Conservation (phyloP, 768 basidiomycete genomes). For the Naganishia onofrii region DNA sequence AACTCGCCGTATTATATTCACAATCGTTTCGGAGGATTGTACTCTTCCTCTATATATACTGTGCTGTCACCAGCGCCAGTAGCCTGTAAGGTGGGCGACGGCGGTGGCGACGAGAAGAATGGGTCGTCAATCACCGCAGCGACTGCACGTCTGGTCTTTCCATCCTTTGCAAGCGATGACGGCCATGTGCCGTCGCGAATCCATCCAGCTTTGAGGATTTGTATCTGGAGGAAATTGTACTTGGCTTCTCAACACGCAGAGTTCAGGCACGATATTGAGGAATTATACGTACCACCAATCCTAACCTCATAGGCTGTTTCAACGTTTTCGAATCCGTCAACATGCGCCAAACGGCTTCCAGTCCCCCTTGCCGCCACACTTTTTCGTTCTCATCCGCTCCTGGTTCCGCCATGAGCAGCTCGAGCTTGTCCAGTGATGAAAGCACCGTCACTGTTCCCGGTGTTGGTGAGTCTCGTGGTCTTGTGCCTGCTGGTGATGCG, state of each 20-base stretch:
- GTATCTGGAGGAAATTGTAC: no score
- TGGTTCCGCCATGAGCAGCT: conserved; percentile 30
- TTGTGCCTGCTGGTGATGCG: background rate
- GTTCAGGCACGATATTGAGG: background rate
- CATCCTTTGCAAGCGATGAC: conserved; percentile 19
- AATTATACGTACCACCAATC: conserved; percentile 33
- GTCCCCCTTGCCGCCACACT: conserved; percentile 35
- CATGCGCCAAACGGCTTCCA: conserved; percentile 33
- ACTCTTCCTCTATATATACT: background rate
- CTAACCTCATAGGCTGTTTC: conserved; percentile 36
- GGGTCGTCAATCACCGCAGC: conserved; percentile 23
- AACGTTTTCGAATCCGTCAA: conserved; percentile 35
- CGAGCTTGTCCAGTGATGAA: conserved; percentile 29
- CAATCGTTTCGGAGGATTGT: conserved; percentile 6
- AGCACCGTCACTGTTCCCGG: background rate
- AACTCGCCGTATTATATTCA: background rate
- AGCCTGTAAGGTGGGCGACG: background rate
- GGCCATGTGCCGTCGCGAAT: conserved; percentile 43
- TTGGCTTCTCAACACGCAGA: background rate
- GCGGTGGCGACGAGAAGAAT: conserved; percentile 24
- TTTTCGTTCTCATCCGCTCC: conserved; percentile 35
- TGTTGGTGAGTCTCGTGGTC: background rate
- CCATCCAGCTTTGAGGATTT: conserved; percentile 41
- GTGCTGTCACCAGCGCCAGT: background rate
- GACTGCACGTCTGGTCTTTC: conserved; percentile 7